phyloP scores from a whole-genome alignment of 345 rosid species.

The Eucalyptus tenuipes region DNA sequence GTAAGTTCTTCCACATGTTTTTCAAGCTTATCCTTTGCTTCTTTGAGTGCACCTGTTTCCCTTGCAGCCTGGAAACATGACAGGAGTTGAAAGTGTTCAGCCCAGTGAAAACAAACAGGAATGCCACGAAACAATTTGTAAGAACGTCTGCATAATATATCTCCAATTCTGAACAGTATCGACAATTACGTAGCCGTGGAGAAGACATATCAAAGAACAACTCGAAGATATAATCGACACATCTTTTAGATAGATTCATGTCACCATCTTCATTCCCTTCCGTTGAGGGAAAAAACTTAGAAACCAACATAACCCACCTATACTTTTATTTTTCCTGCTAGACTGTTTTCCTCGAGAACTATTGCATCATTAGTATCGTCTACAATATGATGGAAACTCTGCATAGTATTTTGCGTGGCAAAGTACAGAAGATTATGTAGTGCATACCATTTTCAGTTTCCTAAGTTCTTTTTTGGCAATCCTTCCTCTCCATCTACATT shows the following conservation, averaged over 20 bases:
- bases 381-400: background rate
- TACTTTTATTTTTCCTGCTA: background rate
- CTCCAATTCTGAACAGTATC: background rate
- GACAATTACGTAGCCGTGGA: background rate
- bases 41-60: constrained; percentile 38
- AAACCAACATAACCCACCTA: background rate
- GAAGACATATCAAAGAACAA: background rate
- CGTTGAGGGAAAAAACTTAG: background rate
- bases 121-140: background rate
- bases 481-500: constrained; percentile 28
- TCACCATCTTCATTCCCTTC: background rate
- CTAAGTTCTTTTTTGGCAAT: constrained; percentile 27
- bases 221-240: background rate
- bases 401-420: background rate
- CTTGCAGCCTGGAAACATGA: constrained; percentile 22
- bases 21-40: constrained; percentile 42
- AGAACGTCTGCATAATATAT: background rate
- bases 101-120: background rate
- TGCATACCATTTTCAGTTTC: constrained; percentile 23
- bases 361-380: background rate
- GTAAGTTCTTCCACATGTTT: constrained; percentile 40
- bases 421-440: background rate
- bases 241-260: background rate
- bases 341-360: background rate
- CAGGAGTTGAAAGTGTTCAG: background rate